Conservation (phyloP, 768 basidiomycete species). For the Mycena galopus region DNA sequence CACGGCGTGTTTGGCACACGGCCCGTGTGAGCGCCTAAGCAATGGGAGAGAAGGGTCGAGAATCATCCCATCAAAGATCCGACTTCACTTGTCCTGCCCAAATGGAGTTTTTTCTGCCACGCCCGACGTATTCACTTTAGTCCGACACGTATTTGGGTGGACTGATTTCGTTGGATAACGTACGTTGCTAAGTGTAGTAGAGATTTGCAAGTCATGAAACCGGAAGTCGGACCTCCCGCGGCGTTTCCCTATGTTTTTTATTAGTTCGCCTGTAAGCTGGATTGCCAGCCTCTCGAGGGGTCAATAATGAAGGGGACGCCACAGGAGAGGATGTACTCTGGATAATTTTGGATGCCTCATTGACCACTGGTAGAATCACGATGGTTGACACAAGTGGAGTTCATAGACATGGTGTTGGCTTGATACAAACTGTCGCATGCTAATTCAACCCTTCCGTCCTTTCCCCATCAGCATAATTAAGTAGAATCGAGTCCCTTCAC, state of each 20-base stretch:
- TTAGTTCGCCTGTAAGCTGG: too few species aligned
- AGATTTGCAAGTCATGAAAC: too few species aligned
- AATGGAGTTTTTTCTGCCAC: too few species aligned
- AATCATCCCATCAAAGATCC: constrained; percentile 25
- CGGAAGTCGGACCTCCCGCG: too few species aligned
- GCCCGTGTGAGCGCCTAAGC: neutral
- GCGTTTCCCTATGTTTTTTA: too few species aligned
- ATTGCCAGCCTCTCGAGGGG: neutral
- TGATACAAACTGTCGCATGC: neutral
- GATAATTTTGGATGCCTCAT: neutral
- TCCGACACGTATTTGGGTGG: neutral
- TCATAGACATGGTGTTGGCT: neutral
- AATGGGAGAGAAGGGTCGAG: neutral
- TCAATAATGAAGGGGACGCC: neutral
- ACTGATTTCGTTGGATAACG: neutral
- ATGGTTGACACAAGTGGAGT: neutral
- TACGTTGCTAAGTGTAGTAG: neutral
- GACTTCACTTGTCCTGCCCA: neutral
- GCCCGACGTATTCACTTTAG: neutral
- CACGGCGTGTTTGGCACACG: neutral
- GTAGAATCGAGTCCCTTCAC: neutral
- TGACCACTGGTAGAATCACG: neutral
- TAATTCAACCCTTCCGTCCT: neutral
- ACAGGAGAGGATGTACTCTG: neutral
- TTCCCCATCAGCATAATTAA: neutral